Percentiles rank a stretch among this genome's conserved stretches.
phyloP scores from a whole-genome alignment of 257 asterid species.

The Striga asiatica region DNA sequence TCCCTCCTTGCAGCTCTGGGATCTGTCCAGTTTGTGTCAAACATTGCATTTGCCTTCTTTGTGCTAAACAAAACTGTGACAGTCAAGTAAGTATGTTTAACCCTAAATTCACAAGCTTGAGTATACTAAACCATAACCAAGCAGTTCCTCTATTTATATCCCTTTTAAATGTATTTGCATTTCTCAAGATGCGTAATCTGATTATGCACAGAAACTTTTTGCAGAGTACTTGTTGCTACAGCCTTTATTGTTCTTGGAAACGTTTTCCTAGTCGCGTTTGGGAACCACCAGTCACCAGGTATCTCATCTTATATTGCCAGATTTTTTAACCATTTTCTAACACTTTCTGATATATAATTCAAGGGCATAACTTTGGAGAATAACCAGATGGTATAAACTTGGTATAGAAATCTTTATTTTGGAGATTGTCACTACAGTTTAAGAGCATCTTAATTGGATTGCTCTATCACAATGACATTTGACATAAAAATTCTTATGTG shows the following conservation, averaged over 20 bases:
- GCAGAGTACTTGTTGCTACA: constrained; percentile 84
- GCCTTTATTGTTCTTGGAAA: constrained; percentile 93
- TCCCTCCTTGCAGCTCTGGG: constrained; percentile 98
- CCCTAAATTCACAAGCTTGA: neutral
- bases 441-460: too few species aligned
- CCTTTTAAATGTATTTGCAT: constrained; percentile 1
- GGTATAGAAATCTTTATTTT: neutral
- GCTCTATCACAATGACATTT: too few species aligned
- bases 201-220: constrained; percentile 17
- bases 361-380: constrained; percentile 4
- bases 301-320: constrained; percentile 21
- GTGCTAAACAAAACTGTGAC: constrained; percentile 79
- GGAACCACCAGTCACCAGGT: constrained; percentile 99
- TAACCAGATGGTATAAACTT: neutral
- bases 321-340: constrained; percentile 8
- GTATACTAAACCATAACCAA: constrained; percentile 13
- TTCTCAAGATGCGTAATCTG: neutral
- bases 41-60: constrained; percentile 80
- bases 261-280: constrained; percentile 95
- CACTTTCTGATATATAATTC: neutral
- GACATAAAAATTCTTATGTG: too few species aligned
- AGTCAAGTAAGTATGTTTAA: constrained; percentile 58
- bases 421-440: neutral
- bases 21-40: constrained; percentile 89
- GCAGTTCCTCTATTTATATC: constrained; percentile 1